Evolutionary conservation across 2,329 filamentous ascomycete genomes (phyloP).

Genomic region (Fusarium mexicanum): DNA sequence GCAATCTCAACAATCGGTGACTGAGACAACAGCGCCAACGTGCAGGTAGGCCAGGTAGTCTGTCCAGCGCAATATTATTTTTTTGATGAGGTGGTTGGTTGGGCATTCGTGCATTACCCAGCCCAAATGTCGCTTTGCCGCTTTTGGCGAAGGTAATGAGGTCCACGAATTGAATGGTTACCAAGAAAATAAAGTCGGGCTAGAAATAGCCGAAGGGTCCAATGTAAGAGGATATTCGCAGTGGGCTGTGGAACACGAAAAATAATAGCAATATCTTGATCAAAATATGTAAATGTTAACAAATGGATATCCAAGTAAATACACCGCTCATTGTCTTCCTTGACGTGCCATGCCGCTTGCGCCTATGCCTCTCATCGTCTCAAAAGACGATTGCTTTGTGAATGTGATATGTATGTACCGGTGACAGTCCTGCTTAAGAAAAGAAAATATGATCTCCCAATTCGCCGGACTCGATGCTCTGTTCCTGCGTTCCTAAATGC

Average conservation of each 20-base stretch:
- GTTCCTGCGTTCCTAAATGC: constrained; percentile 3
- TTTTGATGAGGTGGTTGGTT: constrained; percentile 33
- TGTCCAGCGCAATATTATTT: neutral
- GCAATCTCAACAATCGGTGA: constrained; percentile 7
- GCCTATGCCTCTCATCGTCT: constrained; percentile 25
- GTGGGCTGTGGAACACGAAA: neutral
- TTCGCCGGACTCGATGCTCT: constrained; percentile 18
- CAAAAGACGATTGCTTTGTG: constrained; percentile 8
- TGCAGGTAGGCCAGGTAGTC: neutral
- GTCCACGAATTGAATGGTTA: neutral
- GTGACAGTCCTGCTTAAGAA: constrained; percentile 11
- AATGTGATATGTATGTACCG: constrained; percentile 22
- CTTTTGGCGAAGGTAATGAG: constrained; percentile 15
- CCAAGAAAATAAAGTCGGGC: neutral
- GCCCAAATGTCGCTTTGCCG: constrained; percentile 16
- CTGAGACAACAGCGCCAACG: constrained; percentile 8
- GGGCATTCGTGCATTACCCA: constrained; percentile 38
- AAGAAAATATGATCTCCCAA: constrained; percentile 2
- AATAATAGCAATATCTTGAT: constrained; percentile 1
- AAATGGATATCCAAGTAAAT: constrained; percentile 39
- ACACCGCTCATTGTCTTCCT: constrained; percentile 31
- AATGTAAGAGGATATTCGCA: neutral
- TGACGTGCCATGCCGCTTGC: constrained; percentile 19
- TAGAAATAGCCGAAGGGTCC: constrained; percentile 1
- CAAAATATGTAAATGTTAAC: constrained; percentile 32